Percentiles rank a stretch among this genome's conserved stretches.
Conservation (phyloP, 345 rosid genomes). For the Angophora floribunda region DNA sequence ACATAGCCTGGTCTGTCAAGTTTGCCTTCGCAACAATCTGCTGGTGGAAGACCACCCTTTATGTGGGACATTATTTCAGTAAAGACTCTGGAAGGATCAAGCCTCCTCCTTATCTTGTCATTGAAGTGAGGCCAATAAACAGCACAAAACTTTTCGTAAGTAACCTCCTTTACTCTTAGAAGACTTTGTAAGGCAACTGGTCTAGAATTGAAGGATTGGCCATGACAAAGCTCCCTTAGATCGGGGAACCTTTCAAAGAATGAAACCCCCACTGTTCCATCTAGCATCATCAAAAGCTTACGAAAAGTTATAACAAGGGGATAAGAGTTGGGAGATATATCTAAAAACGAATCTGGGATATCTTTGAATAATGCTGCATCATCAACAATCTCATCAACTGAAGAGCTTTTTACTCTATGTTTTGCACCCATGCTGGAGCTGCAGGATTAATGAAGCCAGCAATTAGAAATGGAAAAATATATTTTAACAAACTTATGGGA, state of each 20-base stretch:
- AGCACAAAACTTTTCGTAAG: slow-evolving; percentile 27
- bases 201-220: slow-evolving; percentile 1
- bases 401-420: too few species aligned
- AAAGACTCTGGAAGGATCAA: slow-evolving; percentile 36
- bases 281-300: slow-evolving; percentile 6
- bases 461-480: too few species aligned
- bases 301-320: too few species aligned
- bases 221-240: slow-evolving; percentile 6
- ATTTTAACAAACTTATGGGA: neutral
- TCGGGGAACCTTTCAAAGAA: slow-evolving; percentile 35
- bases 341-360: too few species aligned
- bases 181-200: slow-evolving; percentile 12
- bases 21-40: too few species aligned
- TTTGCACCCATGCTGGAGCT: too few species aligned
- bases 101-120: slow-evolving; percentile 14
- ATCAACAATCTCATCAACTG: too few species aligned
- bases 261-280: slow-evolving; percentile 31
- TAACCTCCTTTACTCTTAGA: slow-evolving; percentile 31
- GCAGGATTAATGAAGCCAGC: too few species aligned
- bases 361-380: too few species aligned
- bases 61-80: slow-evolving; percentile 19
- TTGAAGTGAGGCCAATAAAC: slow-evolving; percentile 44
- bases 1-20: too few species aligned
- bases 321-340: too few species aligned
- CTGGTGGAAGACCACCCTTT: too few species aligned